phyloP scores from a whole-genome alignment of 2,329 filamentous ascomycete species.

The Stylonectria norvegica region DNA sequence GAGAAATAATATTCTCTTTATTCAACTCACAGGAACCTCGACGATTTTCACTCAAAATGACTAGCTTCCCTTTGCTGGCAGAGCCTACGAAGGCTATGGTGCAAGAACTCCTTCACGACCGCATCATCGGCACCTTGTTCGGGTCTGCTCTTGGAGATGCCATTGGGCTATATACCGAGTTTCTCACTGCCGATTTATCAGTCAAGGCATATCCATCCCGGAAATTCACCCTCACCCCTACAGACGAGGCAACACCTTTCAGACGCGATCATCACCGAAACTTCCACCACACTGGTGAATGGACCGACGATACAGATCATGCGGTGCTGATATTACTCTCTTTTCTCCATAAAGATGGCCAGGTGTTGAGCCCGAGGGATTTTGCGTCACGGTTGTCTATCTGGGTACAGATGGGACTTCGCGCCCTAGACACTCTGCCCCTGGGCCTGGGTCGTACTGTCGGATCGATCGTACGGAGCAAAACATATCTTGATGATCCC shows the following conservation, averaged over 20 bases:
- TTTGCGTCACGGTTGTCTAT: conserved; percentile 44
- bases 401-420: conserved; percentile 47
- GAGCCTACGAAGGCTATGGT: conserved; percentile 17
- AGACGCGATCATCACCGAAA: conserved; percentile 44
- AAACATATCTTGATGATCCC: conserved; percentile 39
- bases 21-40: no score
- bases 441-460: conserved; percentile 48
- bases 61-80: conserved; percentile 10
- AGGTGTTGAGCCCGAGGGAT: conserved; percentile 34
- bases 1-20: no score
- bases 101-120: conserved; percentile 31
- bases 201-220: conserved; percentile 35
- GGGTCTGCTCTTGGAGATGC: conserved; percentile 53
- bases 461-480: conserved; percentile 39
- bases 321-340: conserved; percentile 47
- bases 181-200: conserved; percentile 38
- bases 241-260: conserved; percentile 37
- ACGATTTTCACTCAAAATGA: conserved; percentile 11
- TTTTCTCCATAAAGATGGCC: conserved; percentile 43
- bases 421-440: conserved; percentile 43
- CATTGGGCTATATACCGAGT: conserved; percentile 54
- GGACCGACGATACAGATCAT: conserved; percentile 57
- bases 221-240: conserved; percentile 38
- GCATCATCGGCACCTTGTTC: conserved; percentile 43
- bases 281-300: conserved; percentile 40